Evolutionary conservation across 129 eudicot genomes (phyloP).

Genomic region (Chrysanthemum makinoi): DNA sequence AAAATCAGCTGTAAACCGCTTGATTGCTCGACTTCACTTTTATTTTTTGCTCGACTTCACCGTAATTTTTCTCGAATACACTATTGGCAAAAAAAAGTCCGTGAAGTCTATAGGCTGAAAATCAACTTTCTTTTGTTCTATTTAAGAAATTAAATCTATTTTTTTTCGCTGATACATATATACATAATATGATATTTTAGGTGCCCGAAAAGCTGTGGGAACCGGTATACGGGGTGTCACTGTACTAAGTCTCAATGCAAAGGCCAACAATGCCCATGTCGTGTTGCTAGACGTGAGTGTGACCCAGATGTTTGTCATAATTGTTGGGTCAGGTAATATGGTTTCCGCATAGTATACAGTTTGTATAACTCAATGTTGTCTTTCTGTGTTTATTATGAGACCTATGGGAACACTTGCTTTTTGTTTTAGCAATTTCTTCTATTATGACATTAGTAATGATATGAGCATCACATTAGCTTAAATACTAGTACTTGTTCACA

Average conservation of each 20-base stretch:
- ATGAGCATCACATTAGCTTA: neutral
- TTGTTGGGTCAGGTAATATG: constrained; percentile 85
- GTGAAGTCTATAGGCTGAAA: no score
- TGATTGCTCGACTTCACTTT: no score
- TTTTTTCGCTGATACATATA: neutral
- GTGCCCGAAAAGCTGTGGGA: constrained; percentile 81
- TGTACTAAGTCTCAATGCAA: constrained; percentile 86
- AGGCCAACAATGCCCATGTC: constrained; percentile 81
- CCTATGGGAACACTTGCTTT: no score
- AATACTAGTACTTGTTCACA: neutral
- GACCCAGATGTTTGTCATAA: constrained; percentile 92
- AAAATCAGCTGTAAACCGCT: no score
- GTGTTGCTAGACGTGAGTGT: constrained; percentile 91
- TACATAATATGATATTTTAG: constrained; percentile 28
- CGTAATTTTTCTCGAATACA: no score
- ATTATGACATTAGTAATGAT: neutral
- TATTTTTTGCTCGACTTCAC: no score
- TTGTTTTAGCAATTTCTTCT: no score
- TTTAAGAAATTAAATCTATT: no score
- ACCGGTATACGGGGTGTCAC: constrained; percentile 83
- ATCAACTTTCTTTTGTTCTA: no score
- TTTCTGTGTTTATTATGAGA: no score
- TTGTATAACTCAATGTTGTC: neutral
- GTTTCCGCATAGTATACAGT: neutral
- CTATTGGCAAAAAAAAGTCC: no score